A percentile compares a stretch with the other conserved stretches of the same genome.
Evolutionary conservation across 1,284 basidiomycete genomes (phyloP).

Genomic region (Malassezia furfur): DNA sequence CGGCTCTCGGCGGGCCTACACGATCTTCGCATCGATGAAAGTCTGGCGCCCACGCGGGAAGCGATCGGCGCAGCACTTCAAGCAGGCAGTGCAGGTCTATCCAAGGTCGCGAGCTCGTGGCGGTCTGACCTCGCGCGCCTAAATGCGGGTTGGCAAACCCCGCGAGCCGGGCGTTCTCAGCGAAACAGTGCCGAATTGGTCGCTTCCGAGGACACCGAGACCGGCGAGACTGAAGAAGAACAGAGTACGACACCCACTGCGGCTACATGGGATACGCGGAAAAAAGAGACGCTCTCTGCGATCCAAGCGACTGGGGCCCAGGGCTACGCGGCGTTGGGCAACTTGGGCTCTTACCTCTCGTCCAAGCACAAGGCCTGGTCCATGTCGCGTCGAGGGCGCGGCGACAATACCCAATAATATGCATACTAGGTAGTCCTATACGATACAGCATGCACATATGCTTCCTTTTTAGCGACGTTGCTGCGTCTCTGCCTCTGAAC

Average conservation of each 20-base stretch:
- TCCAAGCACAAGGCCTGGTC: conserved; percentile 27
- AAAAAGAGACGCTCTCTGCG: conserved; percentile 16
- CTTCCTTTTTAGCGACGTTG: background rate
- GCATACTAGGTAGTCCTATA: background rate
- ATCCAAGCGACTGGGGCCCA: conserved; percentile 28
- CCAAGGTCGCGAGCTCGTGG: conserved; percentile 31
- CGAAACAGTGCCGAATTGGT: background rate
- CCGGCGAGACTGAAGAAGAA: too few species aligned
- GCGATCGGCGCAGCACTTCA: conserved; percentile 38
- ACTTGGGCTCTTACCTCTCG: conserved; percentile 39
- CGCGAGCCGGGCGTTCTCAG: background rate
- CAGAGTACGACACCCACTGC: background rate
- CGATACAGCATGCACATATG: background rate
- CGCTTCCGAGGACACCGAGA: too few species aligned
- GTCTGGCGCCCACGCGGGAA: conserved; percentile 39
- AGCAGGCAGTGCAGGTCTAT: conserved; percentile 33
- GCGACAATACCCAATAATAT: background rate
- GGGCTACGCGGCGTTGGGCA: conserved; percentile 34
- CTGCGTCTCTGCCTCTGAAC: conserved; percentile 14
- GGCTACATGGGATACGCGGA: conserved; percentile 8
- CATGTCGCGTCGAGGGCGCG: background rate
- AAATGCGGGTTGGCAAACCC: conserved; percentile 15
- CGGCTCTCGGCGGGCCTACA: conserved; percentile 39
- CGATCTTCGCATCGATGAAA: conserved; percentile 42
- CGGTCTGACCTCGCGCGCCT: conserved; percentile 30